These are phyloP conservation scores for Wickerhamomyces bisporus DNA, from an alignment of 805 yeast genomes.

Conservation along the genomic window DNA sequence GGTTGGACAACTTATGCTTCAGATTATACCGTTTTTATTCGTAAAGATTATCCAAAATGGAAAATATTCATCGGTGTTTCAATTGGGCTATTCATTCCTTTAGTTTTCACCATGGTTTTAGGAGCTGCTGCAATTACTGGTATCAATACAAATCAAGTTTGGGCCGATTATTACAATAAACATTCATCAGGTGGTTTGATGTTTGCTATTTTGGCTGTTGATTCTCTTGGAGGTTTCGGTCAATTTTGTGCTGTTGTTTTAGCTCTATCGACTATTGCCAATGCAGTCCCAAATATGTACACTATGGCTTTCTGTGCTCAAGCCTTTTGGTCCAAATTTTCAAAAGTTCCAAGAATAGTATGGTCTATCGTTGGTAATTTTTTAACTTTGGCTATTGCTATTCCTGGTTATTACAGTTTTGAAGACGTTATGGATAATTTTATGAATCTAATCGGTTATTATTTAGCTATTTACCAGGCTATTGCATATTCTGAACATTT, in stretches of 20 bases:
- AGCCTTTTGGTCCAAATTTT: conserved; percentile 71
- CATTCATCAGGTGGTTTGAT: conserved; percentile 78
- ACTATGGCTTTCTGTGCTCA: conserved; percentile 85
- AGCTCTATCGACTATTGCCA: conserved; percentile 85
- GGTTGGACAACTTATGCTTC: conserved; percentile 95
- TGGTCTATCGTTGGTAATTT: conserved; percentile 80
- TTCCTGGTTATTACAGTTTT: conserved; percentile 80
- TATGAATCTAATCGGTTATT: conserved; percentile 89
- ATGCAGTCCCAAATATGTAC: conserved; percentile 92
- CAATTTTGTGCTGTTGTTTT: conserved; percentile 82
- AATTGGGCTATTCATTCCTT: conserved; percentile 61
- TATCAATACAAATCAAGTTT: conserved; percentile 38
- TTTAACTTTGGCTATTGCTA: conserved; percentile 77
- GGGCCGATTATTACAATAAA: conserved; percentile 44
- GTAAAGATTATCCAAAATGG: conserved; percentile 50
- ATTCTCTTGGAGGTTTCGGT: conserved; percentile 85
- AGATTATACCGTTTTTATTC: conserved; percentile 88
- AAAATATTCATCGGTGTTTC: conserved; percentile 62
- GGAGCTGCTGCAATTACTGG: conserved; percentile 88
- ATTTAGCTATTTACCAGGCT: conserved; percentile 79
- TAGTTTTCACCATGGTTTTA: conserved; percentile 65
- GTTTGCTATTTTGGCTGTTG: conserved; percentile 68
- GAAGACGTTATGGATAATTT: conserved; percentile 71
- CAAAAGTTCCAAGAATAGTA: conserved; percentile 70
- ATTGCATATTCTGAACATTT: conserved; percentile 77